Percentiles rank a stretch among this genome's conserved stretches.
phyloP scores from a whole-genome alignment of 2,329 filamentous ascomycete species.

The Ophiocordyceps australis region DNA sequence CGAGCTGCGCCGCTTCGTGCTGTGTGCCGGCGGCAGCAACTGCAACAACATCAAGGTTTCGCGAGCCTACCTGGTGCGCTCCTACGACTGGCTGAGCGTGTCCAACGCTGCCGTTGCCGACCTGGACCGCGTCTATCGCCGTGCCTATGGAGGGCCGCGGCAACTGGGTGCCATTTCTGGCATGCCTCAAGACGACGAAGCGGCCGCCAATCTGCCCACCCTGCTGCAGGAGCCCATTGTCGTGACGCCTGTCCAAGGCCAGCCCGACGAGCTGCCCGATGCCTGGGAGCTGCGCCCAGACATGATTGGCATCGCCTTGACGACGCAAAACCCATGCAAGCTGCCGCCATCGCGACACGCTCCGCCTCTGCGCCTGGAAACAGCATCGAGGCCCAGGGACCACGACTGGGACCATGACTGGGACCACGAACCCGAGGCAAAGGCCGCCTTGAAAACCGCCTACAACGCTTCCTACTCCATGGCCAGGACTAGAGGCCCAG shows the following conservation, averaged over 20 bases:
- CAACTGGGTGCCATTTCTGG: slow-evolving; percentile 25
- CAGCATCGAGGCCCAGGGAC: too few relatives aligned
- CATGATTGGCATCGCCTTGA: slow-evolving; percentile 8
- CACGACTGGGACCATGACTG: slow-evolving; percentile 15
- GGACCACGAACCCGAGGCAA: too few relatives aligned
- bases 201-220: not conserved
- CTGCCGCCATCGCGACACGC: slow-evolving; percentile 10
- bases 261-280: slow-evolving; percentile 5
- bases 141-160: slow-evolving; percentile 32
- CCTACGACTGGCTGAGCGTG: slow-evolving; percentile 39
- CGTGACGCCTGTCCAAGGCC: slow-evolving; percentile 1
- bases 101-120: slow-evolving; percentile 29
- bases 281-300: slow-evolving; percentile 4
- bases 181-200: slow-evolving; percentile 10
- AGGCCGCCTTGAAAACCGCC: too few relatives aligned
- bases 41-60: slow-evolving; percentile 28
- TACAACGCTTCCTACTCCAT: too few relatives aligned
- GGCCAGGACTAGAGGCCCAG: too few relatives aligned
- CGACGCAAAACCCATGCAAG: slow-evolving; percentile 7
- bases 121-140: slow-evolving; percentile 36
- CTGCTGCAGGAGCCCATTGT: slow-evolving; percentile 6
- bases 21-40: too few relatives aligned
- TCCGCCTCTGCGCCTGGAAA: slow-evolving; percentile 22
- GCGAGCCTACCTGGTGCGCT: slow-evolving; percentile 30
- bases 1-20: slow-evolving; percentile 39